phyloP scores from a whole-genome alignment of 2,329 filamentous ascomycete genomes.

The Elsinoe fawcettii region DNA sequence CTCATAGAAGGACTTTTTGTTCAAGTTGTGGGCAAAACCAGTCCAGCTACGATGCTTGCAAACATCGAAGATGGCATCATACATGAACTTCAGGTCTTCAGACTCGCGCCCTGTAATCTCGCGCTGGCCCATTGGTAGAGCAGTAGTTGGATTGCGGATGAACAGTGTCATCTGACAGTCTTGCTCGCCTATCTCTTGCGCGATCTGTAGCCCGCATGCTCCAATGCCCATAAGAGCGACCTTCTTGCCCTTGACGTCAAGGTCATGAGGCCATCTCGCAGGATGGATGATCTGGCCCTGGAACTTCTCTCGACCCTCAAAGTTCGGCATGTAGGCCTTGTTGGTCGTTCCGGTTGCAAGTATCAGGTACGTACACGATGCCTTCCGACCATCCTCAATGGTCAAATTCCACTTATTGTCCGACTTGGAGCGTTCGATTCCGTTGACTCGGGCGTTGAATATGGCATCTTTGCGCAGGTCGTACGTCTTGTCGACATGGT shows the following conservation, averaged over 20 bases:
- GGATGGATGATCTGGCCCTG: too few relatives aligned
- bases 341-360: slow-evolving; percentile 52
- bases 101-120: slow-evolving; percentile 46
- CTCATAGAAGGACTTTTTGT: slow-evolving; percentile 46
- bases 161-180: slow-evolving; percentile 53
- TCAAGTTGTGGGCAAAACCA: slow-evolving; percentile 52
- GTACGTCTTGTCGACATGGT: slow-evolving; percentile 53
- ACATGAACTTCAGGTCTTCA: slow-evolving; percentile 35
- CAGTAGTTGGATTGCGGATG: slow-evolving; percentile 60
- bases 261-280: slow-evolving; percentile 24
- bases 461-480: too few relatives aligned
- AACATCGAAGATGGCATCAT: slow-evolving; percentile 43
- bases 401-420: slow-evolving; percentile 44
- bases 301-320: slow-evolving; percentile 52
- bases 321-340: slow-evolving; percentile 54
- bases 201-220: slow-evolving; percentile 56
- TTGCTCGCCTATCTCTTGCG: slow-evolving; percentile 51
- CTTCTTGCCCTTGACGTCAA: slow-evolving; percentile 52
- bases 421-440: slow-evolving; percentile 44
- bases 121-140: slow-evolving; percentile 52
- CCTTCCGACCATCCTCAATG: slow-evolving; percentile 45
- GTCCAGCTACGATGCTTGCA: slow-evolving; percentile 47
- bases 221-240: slow-evolving; percentile 57
- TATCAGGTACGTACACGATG: slow-evolving; percentile 46
- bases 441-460: slow-evolving; percentile 24